Evolutionary conservation across 1,284 basidiomycete genomes (phyloP).

Genomic region (Rhodotorula sp.): DNA sequence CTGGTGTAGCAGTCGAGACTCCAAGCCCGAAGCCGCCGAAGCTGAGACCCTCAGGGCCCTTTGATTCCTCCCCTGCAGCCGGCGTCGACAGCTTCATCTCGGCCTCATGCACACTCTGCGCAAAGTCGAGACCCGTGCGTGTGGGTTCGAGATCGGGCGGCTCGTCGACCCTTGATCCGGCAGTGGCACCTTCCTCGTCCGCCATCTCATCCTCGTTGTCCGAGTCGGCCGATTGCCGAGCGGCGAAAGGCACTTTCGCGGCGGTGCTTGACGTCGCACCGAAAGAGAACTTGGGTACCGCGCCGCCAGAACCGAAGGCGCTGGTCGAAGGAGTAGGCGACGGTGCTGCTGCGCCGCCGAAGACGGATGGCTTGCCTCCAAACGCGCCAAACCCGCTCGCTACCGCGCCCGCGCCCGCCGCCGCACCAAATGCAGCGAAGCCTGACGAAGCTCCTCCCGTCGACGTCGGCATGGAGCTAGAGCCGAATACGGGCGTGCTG

Average conservation of each 20-base stretch:
- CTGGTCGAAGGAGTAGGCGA: neutral
- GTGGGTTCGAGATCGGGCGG: slow-evolving; percentile 40
- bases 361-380: neutral
- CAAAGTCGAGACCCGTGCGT: slow-evolving; percentile 23
- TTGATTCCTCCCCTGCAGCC: neutral
- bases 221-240: slow-evolving; percentile 14
- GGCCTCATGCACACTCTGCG: slow-evolving; percentile 23
- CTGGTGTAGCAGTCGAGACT: neutral
- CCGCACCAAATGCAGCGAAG: neutral
- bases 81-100: neutral
- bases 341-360: neutral
- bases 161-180: slow-evolving; percentile 28
- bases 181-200: slow-evolving; percentile 1
- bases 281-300: slow-evolving; percentile 2
- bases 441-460: neutral
- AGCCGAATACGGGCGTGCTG: neutral
- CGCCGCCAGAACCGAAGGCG: neutral
- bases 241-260: neutral
- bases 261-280: neutral
- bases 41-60: neutral
- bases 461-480: neutral
- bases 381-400: slow-evolving; percentile 18
- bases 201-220: slow-evolving; percentile 22
- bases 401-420: neutral
- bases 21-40: slow-evolving; percentile 33